phyloP scores from a whole-genome alignment of 2,329 filamentous ascomycete genomes.

The Myriosclerotinia duriaeana region DNA sequence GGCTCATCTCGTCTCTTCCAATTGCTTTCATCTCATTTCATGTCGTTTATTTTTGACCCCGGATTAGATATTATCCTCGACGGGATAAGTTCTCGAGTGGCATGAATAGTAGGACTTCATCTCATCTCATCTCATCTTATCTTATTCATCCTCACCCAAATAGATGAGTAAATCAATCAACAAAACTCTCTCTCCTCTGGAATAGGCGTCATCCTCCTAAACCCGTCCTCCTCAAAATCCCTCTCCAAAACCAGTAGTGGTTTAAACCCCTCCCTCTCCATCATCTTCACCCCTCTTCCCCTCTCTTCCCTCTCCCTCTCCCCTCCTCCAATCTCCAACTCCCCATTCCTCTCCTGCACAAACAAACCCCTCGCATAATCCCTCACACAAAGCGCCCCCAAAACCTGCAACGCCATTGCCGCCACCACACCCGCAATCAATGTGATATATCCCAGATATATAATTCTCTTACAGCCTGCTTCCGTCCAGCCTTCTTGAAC shows the following conservation, averaged over 20 bases:
- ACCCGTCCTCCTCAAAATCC: too few relatives aligned
- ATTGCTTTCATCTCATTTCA: too few relatives aligned
- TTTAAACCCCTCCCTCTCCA: not conserved
- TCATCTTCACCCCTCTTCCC: not conserved
- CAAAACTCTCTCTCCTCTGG: not conserved
- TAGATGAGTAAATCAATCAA: too few relatives aligned
- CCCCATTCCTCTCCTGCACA: slow-evolving; percentile 25
- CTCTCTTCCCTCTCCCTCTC: not conserved
- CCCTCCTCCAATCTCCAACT: not conserved
- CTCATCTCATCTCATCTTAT: too few relatives aligned
- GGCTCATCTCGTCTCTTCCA: too few relatives aligned
- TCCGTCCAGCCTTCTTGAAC: not conserved
- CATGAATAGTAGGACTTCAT: too few relatives aligned
- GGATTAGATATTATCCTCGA: too few relatives aligned
- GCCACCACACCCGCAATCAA: not conserved
- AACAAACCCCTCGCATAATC: slow-evolving; percentile 30
- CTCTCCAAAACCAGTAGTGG: not conserved
- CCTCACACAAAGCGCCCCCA: slow-evolving; percentile 16
- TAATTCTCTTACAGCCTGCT: not conserved
- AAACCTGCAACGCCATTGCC: slow-evolving; percentile 8
- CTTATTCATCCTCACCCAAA: too few relatives aligned
- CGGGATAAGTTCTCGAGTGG: too few relatives aligned
- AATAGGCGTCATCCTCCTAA: too few relatives aligned
- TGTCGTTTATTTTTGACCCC: too few relatives aligned
- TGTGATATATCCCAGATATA: not conserved